Percentiles rank a stretch among this genome's conserved stretches.
Conservation (phyloP, 2,329 filamentous ascomycete genomes). For the Dryadomyces quercivorus region DNA sequence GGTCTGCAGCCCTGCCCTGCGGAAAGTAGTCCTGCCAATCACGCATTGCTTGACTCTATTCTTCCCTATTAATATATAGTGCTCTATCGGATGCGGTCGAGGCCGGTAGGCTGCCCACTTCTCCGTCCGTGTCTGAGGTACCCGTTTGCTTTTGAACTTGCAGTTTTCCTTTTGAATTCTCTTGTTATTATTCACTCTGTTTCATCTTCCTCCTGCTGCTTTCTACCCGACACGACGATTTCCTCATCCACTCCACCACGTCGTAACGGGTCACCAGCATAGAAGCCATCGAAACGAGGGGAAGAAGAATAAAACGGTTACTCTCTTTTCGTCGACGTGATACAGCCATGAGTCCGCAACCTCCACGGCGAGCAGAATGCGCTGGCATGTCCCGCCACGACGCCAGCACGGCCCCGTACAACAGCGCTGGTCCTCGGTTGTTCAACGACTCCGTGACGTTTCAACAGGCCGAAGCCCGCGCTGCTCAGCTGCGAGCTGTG, state of each 20-base stretch:
- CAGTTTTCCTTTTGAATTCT: neutral
- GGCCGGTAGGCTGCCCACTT: neutral
- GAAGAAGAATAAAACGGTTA: neutral
- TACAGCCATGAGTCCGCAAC: neutral
- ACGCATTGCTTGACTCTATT: constrained; percentile 1
- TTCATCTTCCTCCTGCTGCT: no score
- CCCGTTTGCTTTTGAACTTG: neutral
- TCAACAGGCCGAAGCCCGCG: constrained; percentile 5
- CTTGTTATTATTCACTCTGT: neutral
- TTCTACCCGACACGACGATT: no score
- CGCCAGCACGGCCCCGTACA: neutral
- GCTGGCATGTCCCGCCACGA: neutral
- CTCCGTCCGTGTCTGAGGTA: neutral
- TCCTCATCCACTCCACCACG: no score
- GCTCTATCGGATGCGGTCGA: neutral
- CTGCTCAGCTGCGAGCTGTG: constrained; percentile 3
- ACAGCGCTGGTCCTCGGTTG: neutral
- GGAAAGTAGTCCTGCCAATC: no score
- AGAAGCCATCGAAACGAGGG: neutral
- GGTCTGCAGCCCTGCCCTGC: no score
- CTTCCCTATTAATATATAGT: constrained; percentile 1
- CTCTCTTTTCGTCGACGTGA: neutral
- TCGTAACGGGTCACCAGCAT: neutral
- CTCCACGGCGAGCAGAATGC: neutral
- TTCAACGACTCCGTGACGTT: constrained; percentile 5